Base-by-base conservation (phyloP, 306 rosid genomes). In the Cucurbita pepo region DNA sequence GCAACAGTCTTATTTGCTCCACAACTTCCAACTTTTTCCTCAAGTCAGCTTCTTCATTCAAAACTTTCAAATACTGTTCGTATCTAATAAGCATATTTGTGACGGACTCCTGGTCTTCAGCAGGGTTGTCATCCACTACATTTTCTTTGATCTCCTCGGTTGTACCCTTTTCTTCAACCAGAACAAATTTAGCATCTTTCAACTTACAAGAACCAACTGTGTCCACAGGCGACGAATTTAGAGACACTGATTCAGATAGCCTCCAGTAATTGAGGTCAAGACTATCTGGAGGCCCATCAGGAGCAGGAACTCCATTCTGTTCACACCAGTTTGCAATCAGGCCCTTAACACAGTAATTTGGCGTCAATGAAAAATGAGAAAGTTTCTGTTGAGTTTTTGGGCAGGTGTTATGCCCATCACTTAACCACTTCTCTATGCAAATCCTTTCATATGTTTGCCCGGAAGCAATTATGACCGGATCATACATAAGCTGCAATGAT, bases 201-300 rank as follows among this genome's bases (percentile, higher is more conserved):
- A 84, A 69, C 83, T 88, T 91, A 89, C 91, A 88, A 79, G 95
- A 86, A 66, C 85, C 78, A 52, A 80, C 84, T 74, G 91, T 88
- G 76, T 82, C 79, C 78, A 75, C 78, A 72, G 88, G 87, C 79
- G 86, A 85, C 21, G 90, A 85, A 70, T 86, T 86, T 36, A 88
- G 56, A 75, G 90, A 85, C 67, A 89, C 99, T 11, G 93, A 83
- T 82, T 87, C 92, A 5, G 97, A 87, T 34, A 95, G 76, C 74
- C 97, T 88, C 99, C 99, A 95, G 72, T 91, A 95, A 76, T 95
- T 89, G 72, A 95, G 88, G 78, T 95, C 96, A 72, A 89, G 95
- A 18, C 95, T 85, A 77, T 91, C 97, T 0, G 96, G 97, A 62
- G 99, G 99, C 36, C 92, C 87, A 83, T 89, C 91, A 16, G 99